phyloP scores from a whole-genome alignment of 495 filamentous ascomycete species.

The Neurospora pannonica region DNA sequence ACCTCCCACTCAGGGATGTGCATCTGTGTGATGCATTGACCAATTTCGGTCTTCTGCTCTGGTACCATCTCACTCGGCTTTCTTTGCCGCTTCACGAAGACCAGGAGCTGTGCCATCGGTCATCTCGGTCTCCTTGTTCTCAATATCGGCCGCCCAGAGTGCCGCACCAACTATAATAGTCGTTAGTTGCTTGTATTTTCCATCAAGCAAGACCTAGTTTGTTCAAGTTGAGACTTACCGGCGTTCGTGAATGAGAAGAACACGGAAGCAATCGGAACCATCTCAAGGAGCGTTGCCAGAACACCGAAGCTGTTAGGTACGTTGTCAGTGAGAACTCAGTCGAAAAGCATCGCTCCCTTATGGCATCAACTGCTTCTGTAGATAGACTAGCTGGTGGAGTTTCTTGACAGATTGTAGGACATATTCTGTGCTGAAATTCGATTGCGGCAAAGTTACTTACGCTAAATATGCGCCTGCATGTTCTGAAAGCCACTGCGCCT shows the following conservation, averaged over 20 bases:
- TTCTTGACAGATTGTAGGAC: not conserved
- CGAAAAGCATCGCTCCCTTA: not conserved
- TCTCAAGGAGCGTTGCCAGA: constrained; percentile 65
- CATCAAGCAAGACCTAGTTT: not conserved
- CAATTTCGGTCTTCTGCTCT: constrained; percentile 19
- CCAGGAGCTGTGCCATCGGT: constrained; percentile 41
- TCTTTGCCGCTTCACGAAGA: constrained; percentile 45
- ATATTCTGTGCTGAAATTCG: not conserved
- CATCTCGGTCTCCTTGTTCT: constrained; percentile 47
- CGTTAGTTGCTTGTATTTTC: constrained; percentile 12
- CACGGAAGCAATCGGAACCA: constrained; percentile 74
- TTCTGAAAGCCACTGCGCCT: constrained; percentile 53
- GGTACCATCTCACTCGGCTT: constrained; percentile 36
- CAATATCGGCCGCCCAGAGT: constrained; percentile 88
- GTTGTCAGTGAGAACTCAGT: constrained; percentile 2
- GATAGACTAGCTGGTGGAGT: not conserved
- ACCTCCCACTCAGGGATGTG: not conserved
- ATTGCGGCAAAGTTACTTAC: constrained; percentile 39
- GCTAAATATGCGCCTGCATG: constrained; percentile 61
- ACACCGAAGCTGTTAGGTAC: constrained; percentile 63
- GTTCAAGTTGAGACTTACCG: constrained; percentile 28
- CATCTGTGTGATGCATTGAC: constrained; percentile 10
- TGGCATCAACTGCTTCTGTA: not conserved
- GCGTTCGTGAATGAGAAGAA: constrained; percentile 86
- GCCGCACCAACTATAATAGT: constrained; percentile 60